Percentiles rank a stretch among this genome's conserved stretches.
phyloP scores from a whole-genome alignment of 495 filamentous ascomycete genomes.

The Jackrogersella multiformis region DNA sequence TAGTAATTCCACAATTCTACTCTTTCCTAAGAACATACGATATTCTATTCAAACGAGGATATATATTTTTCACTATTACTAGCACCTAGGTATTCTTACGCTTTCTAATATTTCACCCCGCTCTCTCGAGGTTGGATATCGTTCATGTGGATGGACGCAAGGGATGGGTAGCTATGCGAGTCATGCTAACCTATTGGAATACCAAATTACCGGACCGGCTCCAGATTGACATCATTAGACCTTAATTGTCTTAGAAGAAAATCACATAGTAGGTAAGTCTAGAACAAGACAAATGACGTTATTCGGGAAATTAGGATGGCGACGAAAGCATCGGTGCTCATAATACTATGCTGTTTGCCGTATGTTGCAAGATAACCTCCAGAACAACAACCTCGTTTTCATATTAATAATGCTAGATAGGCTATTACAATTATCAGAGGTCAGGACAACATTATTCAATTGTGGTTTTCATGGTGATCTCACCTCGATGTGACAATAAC shows the following conservation, averaged over 20 bases:
- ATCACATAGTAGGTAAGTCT: background rate
- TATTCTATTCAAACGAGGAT: no score
- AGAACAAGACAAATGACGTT: background rate
- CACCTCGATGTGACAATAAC: no score
- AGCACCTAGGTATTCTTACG: no score
- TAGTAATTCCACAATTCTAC: background rate
- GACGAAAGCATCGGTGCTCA: background rate
- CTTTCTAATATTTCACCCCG: background rate
- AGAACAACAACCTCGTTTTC: no score
- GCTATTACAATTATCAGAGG: background rate
- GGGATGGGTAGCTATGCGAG: background rate
- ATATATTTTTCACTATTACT: no score
- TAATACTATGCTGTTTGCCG: background rate
- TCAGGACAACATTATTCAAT: no score
- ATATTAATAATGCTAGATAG: background rate
- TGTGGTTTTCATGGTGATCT: no score
- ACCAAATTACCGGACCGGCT: background rate
- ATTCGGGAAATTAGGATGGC: background rate
- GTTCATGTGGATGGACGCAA: background rate
- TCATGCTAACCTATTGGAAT: background rate
- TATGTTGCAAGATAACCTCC: no score
- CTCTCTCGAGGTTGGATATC: background rate
- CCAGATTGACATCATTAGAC: constrained; percentile 20
- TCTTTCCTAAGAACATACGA: background rate
- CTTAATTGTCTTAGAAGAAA: constrained; percentile 4